Evolutionary conservation across 2,329 filamentous ascomycete genomes (phyloP).

Genomic region (Hypoxylon sp.): DNA sequence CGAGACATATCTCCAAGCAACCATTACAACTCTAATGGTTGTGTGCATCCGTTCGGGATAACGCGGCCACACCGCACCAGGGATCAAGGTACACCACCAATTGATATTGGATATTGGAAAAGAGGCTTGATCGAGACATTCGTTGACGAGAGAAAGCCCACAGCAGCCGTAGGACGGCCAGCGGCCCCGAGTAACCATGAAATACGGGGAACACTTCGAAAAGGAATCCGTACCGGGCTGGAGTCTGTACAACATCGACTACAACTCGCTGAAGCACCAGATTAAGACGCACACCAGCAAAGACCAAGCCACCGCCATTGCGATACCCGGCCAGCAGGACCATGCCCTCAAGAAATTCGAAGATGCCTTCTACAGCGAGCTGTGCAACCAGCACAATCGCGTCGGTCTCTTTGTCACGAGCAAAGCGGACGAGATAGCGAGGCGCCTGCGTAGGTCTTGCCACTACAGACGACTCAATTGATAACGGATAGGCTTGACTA

Average conservation of each 20-base stretch:
- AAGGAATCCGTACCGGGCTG: slow-evolving; percentile 84
- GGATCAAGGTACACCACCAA: slow-evolving; percentile 10
- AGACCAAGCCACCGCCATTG: slow-evolving; percentile 74
- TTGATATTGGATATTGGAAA: slow-evolving; percentile 18
- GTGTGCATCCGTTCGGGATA: slow-evolving; percentile 5
- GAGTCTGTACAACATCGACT: slow-evolving; percentile 88
- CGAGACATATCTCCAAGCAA: slow-evolving; percentile 12
- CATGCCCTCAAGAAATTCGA: slow-evolving; percentile 72
- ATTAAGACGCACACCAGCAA: slow-evolving; percentile 84
- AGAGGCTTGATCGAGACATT: slow-evolving; percentile 4
- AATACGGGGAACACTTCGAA: slow-evolving; percentile 80
- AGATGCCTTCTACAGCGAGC: slow-evolving; percentile 74
- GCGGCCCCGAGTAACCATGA: slow-evolving; percentile 63
- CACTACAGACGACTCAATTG: slow-evolving; percentile 14
- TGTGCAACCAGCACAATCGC: slow-evolving; percentile 80
- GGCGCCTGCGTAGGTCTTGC: slow-evolving; percentile 70
- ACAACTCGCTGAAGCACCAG: slow-evolving; percentile 85
- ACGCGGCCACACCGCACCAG: neutral
- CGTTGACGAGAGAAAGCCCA: slow-evolving; percentile 6
- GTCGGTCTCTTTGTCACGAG: slow-evolving; percentile 82
- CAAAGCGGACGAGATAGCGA: slow-evolving; percentile 81
- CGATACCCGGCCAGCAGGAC: slow-evolving; percentile 79
- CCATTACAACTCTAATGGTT: slow-evolving; percentile 5
- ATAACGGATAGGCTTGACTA: slow-evolving; percentile 2
- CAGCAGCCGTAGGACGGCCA: slow-evolving; percentile 26